Evolutionary conservation across 2,329 filamentous ascomycete species (phyloP), one percentile per base, ranked within the genome.

Genomic region (Graphilbum sp.): DNA sequence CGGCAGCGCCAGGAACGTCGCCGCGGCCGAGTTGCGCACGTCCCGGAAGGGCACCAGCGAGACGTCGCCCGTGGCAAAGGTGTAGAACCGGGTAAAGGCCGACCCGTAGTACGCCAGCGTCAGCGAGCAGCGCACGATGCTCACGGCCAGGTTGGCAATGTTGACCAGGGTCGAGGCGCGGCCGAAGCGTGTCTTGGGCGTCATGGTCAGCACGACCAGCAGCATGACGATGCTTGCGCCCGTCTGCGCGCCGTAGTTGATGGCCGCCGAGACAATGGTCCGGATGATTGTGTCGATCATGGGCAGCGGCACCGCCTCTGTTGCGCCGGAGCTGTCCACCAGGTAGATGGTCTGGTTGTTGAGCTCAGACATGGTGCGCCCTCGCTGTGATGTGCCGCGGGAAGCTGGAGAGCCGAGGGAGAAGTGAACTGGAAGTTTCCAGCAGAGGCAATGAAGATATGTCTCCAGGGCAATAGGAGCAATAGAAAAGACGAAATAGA

Each of bases 121-220:
- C 5, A 84, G 56, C 15, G 67, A 53, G 50, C 64, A 66, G 41
- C 80, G 75, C 34, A 74, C 54, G 36, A 69, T 59, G 55, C 79
- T 75, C 50, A 75, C 51, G 35, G 69, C 36, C 17, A 92, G 65
- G 13, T 71, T 69, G 19, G 65, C 42, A 17, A 69, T 46, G 51
- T 87, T 85, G 48, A 86, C 61, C 45, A 76, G 50, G 52, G 80
- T 81, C 17, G 83, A 67, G 0, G 63, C 51, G 2, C 77, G 76
- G 37, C 60, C 59, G 42, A 81, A 69, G 53, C 83, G 85, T 46
- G 72, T 62, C 0, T 62, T 53, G 17, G 72, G 71, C 0, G 81
- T 86, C 54, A 87, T 66, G 41, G 78, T 50, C 11, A 85, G 57
- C 3, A 87, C 60, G 23, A 80, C 63, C 32, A 79, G 47, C 16